Evolutionary conservation across 768 basidiomycete genomes (phyloP).

Genomic region (Gautieria morchelliformis): DNA sequence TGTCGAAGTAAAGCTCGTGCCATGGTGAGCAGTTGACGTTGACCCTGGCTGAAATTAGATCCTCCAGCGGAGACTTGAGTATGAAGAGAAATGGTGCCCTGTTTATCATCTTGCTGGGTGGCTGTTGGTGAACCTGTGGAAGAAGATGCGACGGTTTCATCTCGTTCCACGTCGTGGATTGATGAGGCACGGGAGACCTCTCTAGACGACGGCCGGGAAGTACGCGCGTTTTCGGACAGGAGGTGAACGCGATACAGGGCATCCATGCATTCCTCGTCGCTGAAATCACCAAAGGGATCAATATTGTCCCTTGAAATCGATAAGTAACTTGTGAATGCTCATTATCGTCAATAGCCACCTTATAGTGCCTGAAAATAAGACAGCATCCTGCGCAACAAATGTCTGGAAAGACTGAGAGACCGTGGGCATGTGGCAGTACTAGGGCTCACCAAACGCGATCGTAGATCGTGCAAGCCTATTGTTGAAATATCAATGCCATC

Average conservation of each 20-base stretch:
- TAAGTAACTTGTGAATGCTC: conserved; percentile 24
- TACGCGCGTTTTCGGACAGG: conserved; percentile 13
- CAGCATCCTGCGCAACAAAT: conserved; percentile 33
- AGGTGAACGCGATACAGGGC: conserved; percentile 28
- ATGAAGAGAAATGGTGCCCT: conserved; percentile 14
- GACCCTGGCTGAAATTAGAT: conserved; percentile 33
- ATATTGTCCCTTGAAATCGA: conserved; percentile 46
- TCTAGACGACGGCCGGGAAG: no score
- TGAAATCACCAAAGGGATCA: conserved; percentile 53
- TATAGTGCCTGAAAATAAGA: conserved; percentile 30
- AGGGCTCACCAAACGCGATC: conserved; percentile 32
- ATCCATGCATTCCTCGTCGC: conserved; percentile 26
- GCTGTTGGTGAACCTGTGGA: conserved; percentile 7
- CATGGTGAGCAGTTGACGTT: conserved; percentile 27
- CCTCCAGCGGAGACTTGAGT: conserved; percentile 30
- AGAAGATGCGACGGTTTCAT: background rate
- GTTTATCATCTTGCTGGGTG: background rate
- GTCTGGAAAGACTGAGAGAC: conserved; percentile 19
- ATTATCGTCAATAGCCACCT: conserved; percentile 2
- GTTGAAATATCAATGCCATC: conserved; percentile 84
- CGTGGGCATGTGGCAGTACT: conserved; percentile 12
- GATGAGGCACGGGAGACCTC: no score
- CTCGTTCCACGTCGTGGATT: conserved; percentile 8
- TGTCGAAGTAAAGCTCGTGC: conserved; percentile 17
- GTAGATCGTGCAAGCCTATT: conserved; percentile 76